A percentile compares a stretch with the other conserved stretches of the same genome.
Conservation (phyloP, 108 stramenopile species). For the Seminavis robusta region DNA sequence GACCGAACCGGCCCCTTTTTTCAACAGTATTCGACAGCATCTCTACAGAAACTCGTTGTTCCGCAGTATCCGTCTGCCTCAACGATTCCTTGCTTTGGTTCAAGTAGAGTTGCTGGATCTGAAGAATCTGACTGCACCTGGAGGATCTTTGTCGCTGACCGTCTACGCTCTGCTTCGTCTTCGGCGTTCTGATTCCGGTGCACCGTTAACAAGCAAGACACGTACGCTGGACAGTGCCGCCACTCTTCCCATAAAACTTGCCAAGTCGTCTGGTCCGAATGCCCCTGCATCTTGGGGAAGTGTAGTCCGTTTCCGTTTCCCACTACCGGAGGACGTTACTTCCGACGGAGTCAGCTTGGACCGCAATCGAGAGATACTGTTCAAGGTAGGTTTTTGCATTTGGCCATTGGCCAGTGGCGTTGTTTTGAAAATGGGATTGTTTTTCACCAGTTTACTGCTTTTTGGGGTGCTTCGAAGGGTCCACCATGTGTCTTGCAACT, state of each 20-base stretch:
- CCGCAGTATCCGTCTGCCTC: slow-evolving; percentile 72
- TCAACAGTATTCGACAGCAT: slow-evolving; percentile 76
- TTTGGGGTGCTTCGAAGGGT: too few species aligned
- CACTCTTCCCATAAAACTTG: slow-evolving; percentile 70
- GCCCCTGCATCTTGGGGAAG: slow-evolving; percentile 91
- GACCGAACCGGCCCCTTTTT: slow-evolving; percentile 57
- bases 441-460: too few species aligned
- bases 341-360: slow-evolving; percentile 72
- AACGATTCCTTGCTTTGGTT: slow-evolving; percentile 86
- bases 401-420: too few species aligned
- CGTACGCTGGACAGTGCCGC: slow-evolving; percentile 72
- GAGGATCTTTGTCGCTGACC: slow-evolving; percentile 71
- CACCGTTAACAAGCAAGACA: slow-evolving; percentile 75
- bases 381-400: too few species aligned
- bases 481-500: slow-evolving; percentile 79
- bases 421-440: too few species aligned
- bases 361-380: slow-evolving; percentile 71
- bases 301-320: slow-evolving; percentile 77
- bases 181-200: slow-evolving; percentile 55
- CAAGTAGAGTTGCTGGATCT: slow-evolving; percentile 93
- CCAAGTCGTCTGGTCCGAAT: slow-evolving; percentile 80
- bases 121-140: slow-evolving; percentile 92
- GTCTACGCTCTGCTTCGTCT: slow-evolving; percentile 80
- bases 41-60: slow-evolving; percentile 83
- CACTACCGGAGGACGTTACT: slow-evolving; percentile 74